Base-by-base conservation (phyloP, 345 rosid genomes). In the Syzygium jambos region DNA sequence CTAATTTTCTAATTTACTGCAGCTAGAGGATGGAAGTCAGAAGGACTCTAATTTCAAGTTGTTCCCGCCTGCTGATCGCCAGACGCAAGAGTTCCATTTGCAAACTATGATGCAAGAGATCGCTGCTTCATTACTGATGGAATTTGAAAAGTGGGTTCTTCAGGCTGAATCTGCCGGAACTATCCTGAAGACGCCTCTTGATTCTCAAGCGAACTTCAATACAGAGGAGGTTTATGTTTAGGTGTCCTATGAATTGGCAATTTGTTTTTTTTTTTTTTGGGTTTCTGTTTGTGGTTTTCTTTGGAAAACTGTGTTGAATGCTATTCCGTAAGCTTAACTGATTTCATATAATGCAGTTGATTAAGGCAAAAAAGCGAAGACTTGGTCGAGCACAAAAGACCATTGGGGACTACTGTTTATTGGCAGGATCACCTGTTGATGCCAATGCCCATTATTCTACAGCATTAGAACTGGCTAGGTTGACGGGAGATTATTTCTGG, bases 371-470 rank as follows among this genome's bases (percentile, higher is more conserved):
- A 90, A 98, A 96, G 89, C 90, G 99, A 63, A 96, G 99, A 84
- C 95, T 98, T 87, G 98, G 95, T 16, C 96, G 99, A 51, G 98
- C 98, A 43, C 99, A 98, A 85, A 98, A 98, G 93, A 96, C 98
- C 23, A 98, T 96, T n/a, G 99, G 99, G 89, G 99, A 96, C 92
- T 98, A 98, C 84, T 96, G 98, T 89, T 93, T 98, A 92, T 90
- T 98, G 92, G 99, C 99, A 41, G 99, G 99, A 87, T 98, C 99
- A 51, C 99, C 99, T 89, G 96, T 96, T 91, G 99, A 96, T 95
- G 98, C 99, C 85, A 95, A 96, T 91, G 99, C 98, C 46, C 99
- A 98, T 89, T 98, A 96, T 93, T 91, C 94, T 43, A 98, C 99
- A 52, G 99, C 99, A 38, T 54, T 95, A 63, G 99, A 96, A 54